These are phyloP conservation scores for Helianthus tuberosus DNA, from an alignment of 129 eudicot genomes.

Conservation along the genomic window DNA sequence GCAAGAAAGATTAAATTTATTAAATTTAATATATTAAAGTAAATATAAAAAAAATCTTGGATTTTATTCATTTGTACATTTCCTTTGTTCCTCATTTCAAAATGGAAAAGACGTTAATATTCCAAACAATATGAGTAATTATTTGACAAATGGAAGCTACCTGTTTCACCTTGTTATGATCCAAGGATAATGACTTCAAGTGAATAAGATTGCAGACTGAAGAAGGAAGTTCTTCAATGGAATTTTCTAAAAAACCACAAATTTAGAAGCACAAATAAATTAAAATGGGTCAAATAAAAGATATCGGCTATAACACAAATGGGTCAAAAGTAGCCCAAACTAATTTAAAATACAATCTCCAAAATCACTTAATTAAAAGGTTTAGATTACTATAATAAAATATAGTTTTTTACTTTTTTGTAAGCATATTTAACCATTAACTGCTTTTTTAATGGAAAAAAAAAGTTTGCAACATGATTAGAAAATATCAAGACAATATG, in stretches of 20 bases:
- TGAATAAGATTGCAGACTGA: constrained; percentile 88
- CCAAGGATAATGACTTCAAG: constrained; percentile 80
- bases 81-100: background rate
- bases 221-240: constrained; percentile 81
- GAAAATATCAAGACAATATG: background rate
- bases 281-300: background rate
- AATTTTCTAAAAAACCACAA: constrained; percentile 55
- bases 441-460: background rate
- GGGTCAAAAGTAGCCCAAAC: background rate
- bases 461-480: background rate
- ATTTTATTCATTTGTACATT: background rate
- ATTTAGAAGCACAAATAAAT: constrained; percentile 2
- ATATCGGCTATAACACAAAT: background rate
- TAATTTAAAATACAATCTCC: background rate
- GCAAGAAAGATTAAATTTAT: background rate
- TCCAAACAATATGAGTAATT: background rate
- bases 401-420: background rate
- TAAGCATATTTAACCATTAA: background rate
- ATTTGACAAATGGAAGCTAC: constrained; percentile 36
- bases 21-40: background rate
- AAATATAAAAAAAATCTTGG: background rate
- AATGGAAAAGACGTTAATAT: background rate
- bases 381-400: background rate
- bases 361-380: background rate
- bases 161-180: constrained; percentile 79